Evolutionary conservation across 305 asterid genomes (phyloP).

Genomic region (Rubia balearica): DNA sequence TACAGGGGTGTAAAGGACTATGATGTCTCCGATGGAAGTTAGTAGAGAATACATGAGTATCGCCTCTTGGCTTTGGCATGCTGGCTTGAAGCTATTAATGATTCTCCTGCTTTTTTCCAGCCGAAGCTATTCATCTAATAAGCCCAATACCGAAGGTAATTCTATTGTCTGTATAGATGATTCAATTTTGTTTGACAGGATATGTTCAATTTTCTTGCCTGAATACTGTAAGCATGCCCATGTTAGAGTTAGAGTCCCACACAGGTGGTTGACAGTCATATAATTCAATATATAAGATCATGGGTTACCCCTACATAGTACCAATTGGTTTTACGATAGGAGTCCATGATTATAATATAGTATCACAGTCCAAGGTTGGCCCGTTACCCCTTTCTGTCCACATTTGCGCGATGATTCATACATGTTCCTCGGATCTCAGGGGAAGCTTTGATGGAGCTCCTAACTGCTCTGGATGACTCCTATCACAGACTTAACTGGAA

Average conservation of each 20-base stretch:
- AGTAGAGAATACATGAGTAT: conserved; percentile 21
- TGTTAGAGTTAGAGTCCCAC: too few relatives aligned
- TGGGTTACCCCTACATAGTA: too few relatives aligned
- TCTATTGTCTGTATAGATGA: neutral
- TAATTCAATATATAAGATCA: too few relatives aligned
- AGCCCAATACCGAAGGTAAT: conserved; percentile 63
- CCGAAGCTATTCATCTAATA: conserved; percentile 34
- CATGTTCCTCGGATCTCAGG: conserved; percentile 30
- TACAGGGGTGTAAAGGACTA: conserved; percentile 8
- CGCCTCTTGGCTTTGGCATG: conserved; percentile 14
- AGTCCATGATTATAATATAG: too few relatives aligned
- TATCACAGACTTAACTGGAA: conserved; percentile 55
- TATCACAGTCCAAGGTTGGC: too few relatives aligned
- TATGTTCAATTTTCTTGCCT: too few relatives aligned
- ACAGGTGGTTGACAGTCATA: too few relatives aligned
- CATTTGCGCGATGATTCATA: too few relatives aligned
- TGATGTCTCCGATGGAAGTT: conserved; percentile 13
- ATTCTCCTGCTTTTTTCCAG: conserved; percentile 37
- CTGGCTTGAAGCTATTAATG: conserved; percentile 21
- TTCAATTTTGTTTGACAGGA: too few relatives aligned
- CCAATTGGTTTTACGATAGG: too few relatives aligned
- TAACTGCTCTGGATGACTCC: conserved; percentile 55
- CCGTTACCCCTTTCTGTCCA: too few relatives aligned
- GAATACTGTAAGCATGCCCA: too few relatives aligned
- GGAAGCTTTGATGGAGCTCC: conserved; percentile 53